Base-by-base conservation (phyloP, 768 basidiomycete species). In the Fomitopsis pulvina region DNA sequence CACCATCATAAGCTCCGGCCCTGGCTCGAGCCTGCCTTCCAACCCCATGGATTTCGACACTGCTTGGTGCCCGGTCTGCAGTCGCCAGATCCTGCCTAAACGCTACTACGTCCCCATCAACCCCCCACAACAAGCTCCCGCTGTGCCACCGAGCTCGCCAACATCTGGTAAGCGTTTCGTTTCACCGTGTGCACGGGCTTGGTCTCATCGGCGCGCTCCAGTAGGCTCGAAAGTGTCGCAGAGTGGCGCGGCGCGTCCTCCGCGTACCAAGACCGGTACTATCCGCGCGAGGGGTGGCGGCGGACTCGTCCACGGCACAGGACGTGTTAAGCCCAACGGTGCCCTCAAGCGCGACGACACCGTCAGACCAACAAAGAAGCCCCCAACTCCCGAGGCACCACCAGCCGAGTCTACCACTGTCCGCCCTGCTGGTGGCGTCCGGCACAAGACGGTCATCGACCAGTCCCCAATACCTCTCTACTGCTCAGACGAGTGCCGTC, bases 61-160 rank as follows among this genome's bases (percentile, higher is more conserved):
- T 54, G 71, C 80, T 49, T 92, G 85, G 84, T 91, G 88, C 76
- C 85, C 85, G 44, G 79, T 78, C 60, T 92, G 89, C 72, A 78
- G 81, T 59, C 72, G 79, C 57, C 83, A 84, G 55, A 89, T 92
- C 57, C 69, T 78, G n/a, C 88, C 89, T n/a, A 87, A 87, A 62
- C 83, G 85, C 55, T 70, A 68, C 55, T 73, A 72, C 11, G 75
- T 87, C 50, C 65, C 77, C 27, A 60, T 80, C 48, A 53, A 60
- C 48, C 56, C 62, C 24, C 66, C 55, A 12, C 57, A 46, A 21
- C 45, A 62, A 45, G 52, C 66, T 39, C 63, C 72, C 37, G 60
- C 72, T 24, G 60, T 73, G 1, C 73, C 75, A 2, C 66, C 76
- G 14, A 57, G 58, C 28, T 69, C 74, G 12, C 68, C 73, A 42